Base-by-base conservation (phyloP, 2,329 filamentous ascomycete genomes). In the Scleromitrula shiraiana region DNA sequence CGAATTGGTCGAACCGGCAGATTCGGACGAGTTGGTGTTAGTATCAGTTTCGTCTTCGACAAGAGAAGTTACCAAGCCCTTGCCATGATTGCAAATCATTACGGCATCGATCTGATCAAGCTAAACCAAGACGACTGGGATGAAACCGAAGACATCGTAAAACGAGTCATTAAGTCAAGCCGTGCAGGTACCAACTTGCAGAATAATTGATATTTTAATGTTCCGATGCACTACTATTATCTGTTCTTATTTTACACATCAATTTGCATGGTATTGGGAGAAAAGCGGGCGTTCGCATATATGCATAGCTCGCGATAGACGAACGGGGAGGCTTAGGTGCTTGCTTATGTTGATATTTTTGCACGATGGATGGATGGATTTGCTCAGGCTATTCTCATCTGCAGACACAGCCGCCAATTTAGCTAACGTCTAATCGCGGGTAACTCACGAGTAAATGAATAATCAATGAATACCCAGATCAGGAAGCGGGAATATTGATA, bases 1-100 rank as follows among this genome's bases (percentile, higher is more conserved):
- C 86, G 93, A 64, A 98, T 98, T 59, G 93, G 93, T 53, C 88
- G 93, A 63, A 98, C 93, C 12, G 93, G 93, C 55, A 87, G 93
- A 57, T 98, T 98, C 61, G 93, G 93, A 49, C 90, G 91, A 66
- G 89, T 97, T 27, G 93, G 93, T 62, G 93, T 97, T 58, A 90
- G 88, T 50, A 90, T 98, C 64, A 94, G 85, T 56, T 96, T 98
- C 60, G 88, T 98, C 45, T 87, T 89, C 59, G 89, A 94, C 68
- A 80, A 82, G 64, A 78, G 78, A 57, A 93, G 88, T 65, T 97
- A 82, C 76, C 67, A 78, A 37, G 85, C 87, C 59, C 77, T 98
- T 40, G 80, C 81, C 57, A 70, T 78, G n/a, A 98, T 97, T 62
- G 83, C 86, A 50, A 69, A 76, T 12, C 83, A 85, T 65, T 96